Percentiles rank a stretch among this genome's conserved stretches.
Evolutionary conservation across 495 filamentous ascomycete species (phyloP).

Genomic region (Paragyromitra xinjiangensis): DNA sequence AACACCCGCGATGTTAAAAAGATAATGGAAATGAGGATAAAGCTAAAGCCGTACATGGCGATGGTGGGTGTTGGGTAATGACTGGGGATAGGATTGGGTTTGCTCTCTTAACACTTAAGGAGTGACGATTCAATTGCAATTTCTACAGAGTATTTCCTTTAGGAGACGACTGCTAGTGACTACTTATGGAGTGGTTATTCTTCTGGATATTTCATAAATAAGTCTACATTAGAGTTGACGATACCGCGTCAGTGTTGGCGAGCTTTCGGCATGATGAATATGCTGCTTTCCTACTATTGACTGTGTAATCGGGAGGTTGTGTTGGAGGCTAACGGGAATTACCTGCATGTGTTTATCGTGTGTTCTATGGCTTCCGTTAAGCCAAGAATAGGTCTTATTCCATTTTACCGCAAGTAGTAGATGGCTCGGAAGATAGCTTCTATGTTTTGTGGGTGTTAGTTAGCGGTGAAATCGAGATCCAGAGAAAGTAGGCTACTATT

Average conservation of each 20-base stretch:
- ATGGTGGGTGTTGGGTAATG: neutral
- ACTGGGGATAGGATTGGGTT: neutral
- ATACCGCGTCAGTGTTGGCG: neutral
- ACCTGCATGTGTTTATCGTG: neutral
- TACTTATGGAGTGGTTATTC: neutral
- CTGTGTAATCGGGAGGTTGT: neutral
- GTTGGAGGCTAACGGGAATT: neutral
- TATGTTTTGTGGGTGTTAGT: neutral
- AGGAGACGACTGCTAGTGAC: neutral
- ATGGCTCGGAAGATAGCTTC: neutral
- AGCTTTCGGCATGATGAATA: neutral
- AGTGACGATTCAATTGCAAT: neutral
- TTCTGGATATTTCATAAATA: neutral
- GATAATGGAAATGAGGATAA: neutral
- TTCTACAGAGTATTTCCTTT: neutral
- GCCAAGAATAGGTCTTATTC: neutral
- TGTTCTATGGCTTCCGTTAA: neutral
- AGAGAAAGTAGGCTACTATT: neutral
- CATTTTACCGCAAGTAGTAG: neutral
- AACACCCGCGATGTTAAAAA: neutral
- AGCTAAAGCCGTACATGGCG: slow-evolving; percentile 22
- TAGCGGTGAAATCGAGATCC: neutral
- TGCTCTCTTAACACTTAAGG: neutral
- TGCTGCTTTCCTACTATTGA: neutral
- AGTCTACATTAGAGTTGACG: neutral